Evolutionary conservation across 2,329 filamentous ascomycete species (phyloP).

Genomic region (Colletotrichum caudatum): DNA sequence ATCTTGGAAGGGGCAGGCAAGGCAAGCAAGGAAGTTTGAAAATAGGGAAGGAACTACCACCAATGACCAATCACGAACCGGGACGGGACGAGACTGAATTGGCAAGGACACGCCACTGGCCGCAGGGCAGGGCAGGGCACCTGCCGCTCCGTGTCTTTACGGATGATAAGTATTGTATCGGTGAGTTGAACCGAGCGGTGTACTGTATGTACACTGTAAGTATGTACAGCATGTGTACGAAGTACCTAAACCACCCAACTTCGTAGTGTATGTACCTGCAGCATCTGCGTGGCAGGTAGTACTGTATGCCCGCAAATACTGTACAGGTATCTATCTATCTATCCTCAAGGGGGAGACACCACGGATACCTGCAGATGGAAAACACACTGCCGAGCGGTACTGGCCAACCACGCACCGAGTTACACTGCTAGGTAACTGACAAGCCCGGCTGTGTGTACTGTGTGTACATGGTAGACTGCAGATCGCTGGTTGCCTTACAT

Average conservation of each 20-base stretch:
- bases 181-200: too few relatives aligned
- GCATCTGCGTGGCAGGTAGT: too few relatives aligned
- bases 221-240: too few relatives aligned
- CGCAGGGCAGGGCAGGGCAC: background rate
- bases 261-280: too few relatives aligned
- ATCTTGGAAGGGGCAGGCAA: constrained; percentile 3
- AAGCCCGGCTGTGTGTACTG: constrained; percentile 9
- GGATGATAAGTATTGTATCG: background rate
- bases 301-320: background rate
- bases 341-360: background rate
- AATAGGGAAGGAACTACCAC: background rate
- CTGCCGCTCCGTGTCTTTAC: background rate
- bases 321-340: too few relatives aligned
- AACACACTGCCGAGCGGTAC: constrained; percentile 8
- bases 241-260: too few relatives aligned
- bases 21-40: constrained; percentile 16
- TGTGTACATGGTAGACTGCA: too few relatives aligned
- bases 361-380: constrained; percentile 7
- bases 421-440: background rate
- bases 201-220: background rate
- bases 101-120: background rate
- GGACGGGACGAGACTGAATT: background rate
- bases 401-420: constrained; percentile 8
- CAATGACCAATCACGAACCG: constrained; percentile 6
- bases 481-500: background rate